Base-by-base conservation (phyloP, 2,329 filamentous ascomycete genomes). In the Leptographium procerum region DNA sequence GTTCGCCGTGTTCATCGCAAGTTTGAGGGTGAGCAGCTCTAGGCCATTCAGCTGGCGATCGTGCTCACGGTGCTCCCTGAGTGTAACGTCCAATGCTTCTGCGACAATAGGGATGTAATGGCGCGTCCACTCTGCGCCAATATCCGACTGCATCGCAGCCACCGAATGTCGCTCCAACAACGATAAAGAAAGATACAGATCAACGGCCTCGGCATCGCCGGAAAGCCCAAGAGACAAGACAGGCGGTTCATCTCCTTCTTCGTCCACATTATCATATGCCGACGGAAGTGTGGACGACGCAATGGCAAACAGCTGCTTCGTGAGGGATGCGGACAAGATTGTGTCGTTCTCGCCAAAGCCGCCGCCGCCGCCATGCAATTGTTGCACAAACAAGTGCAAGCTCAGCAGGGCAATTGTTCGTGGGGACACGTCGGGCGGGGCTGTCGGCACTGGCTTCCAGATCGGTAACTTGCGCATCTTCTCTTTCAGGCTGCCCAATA, bases 1-100 rank as follows among this genome's bases (percentile, higher is more conserved):
- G 73, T 96, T 96, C 10, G 91, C 94, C 55, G 91, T 79, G 66
- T 95, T 95, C 62, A 96, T 80, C 40, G 89, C 85, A 4, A 96
- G 78, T 59, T 88, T 84, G 52, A 92, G 74, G 31, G 83, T 72
- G 22, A 83, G 70, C 34, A 69, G 73, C 53, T 75, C 73, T 9
- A 77, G 65, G 6, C 71, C 70, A 34, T 72, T 75, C 1, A 65
- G 54, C 16, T 45, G 58, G 6, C 33, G 57, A 11, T 71, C 67
- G n/a, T 63, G 68, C 33, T 63, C 64, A 33, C 77, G 66, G 45
- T 60, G 56, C 22, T 57, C 56, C 31, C 47, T 24, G 1, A 64
- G 57, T 4, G 72, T 71, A 3, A 71, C 69, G 24, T 71, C 70
- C 7, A 82, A 67, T 1, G 78, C 70, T 52, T 77, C 73, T 1